These are phyloP conservation scores for Apiotrichum mycotoxinovorans DNA, from an alignment of 1,284 basidiomycete genomes.

Conservation along the genomic window DNA sequence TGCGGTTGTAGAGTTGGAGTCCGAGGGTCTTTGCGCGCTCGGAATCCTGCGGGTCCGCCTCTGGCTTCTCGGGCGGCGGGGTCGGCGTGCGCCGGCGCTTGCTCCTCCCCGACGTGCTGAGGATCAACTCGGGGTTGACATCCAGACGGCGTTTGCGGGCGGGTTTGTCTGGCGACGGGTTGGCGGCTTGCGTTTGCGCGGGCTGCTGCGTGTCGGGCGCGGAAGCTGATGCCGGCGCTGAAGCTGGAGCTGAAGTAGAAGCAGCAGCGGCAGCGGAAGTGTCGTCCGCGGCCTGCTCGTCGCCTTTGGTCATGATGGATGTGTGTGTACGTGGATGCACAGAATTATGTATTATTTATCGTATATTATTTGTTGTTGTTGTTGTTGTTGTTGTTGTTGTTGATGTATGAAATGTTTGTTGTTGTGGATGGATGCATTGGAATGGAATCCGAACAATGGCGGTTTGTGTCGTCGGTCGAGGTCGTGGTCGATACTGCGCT, in stretches of 20 bases:
- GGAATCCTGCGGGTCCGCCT: slow-evolving; percentile 35
- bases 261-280: no score
- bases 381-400: background rate
- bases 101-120: slow-evolving; percentile 18
- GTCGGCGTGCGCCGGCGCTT: slow-evolving; percentile 19
- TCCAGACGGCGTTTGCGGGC: slow-evolving; percentile 22
- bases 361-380: background rate
- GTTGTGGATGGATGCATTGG: no score
- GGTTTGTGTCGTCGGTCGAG: no score
- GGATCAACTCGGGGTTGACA: slow-evolving; percentile 21
- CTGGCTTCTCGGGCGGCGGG: slow-evolving; percentile 6
- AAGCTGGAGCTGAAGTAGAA: no score
- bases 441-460: no score
- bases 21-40: slow-evolving; percentile 36
- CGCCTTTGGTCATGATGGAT: no score
- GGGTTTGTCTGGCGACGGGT: slow-evolving; percentile 16
- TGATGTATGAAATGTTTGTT: no score
- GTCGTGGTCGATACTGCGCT: no score
- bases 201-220: background rate
- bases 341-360: no score
- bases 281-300: no score
- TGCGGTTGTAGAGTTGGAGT: slow-evolving; percentile 31
- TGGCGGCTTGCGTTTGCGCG: background rate
- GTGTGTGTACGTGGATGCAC: no score
- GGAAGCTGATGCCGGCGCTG: no score